Evolutionary conservation across 495 filamentous ascomycete genomes (phyloP).

Genomic region (Penicillium ucsense): DNA sequence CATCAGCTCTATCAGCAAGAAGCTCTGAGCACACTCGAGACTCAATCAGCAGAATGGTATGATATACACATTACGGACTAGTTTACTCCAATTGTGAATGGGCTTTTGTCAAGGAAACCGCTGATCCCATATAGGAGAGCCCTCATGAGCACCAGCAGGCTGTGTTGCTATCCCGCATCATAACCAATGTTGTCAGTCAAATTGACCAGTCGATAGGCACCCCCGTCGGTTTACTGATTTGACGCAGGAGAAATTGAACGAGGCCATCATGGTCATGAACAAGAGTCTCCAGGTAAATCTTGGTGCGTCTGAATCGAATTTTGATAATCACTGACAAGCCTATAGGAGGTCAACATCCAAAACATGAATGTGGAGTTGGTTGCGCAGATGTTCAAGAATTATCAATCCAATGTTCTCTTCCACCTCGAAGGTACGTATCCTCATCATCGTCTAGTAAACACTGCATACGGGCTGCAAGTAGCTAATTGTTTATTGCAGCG

Average conservation of each 20-base stretch:
- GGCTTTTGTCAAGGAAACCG: not conserved
- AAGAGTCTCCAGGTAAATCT: conserved; percentile 70
- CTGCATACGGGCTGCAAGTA: not conserved
- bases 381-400: conserved; percentile 99
- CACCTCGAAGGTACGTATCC: conserved; percentile 77
- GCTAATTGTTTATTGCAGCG: conserved; percentile 36
- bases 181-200: conserved; percentile 78
- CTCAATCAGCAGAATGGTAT: conserved; percentile 2
- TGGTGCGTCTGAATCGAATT: not conserved
- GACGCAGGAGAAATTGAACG: conserved; percentile 89
- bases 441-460: not conserved
- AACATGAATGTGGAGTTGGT: conserved; percentile 98
- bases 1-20: not conserved
- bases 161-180: conserved; percentile 85
- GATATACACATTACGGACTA: too few species aligned
- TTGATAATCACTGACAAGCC: not conserved
- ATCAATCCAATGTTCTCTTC: conserved; percentile 94
- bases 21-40: conserved; percentile 1
- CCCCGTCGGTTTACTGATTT: not conserved
- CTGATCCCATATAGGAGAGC: conserved; percentile 55
- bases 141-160: conserved; percentile 97
- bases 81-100: too few species aligned
- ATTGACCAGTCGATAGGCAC: not conserved
- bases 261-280: conserved; percentile 85
- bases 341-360: conserved; percentile 88